Percentiles rank a stretch among this genome's conserved stretches.
phyloP scores from a whole-genome alignment of 2,329 filamentous ascomycete species.

The Penicillium hesseltinei region DNA sequence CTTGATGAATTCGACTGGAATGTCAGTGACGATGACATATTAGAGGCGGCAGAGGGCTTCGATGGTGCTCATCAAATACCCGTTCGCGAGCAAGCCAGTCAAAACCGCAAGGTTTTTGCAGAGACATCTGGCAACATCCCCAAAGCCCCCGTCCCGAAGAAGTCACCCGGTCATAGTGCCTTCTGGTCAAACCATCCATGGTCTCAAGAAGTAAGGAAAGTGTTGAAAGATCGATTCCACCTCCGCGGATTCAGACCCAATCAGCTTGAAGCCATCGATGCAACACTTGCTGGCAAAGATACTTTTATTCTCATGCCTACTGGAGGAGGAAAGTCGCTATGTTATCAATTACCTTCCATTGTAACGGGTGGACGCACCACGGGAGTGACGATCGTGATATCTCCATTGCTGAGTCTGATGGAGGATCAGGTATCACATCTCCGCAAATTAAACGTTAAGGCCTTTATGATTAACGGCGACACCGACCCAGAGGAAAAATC shows the following conservation, averaged over 20 bases:
- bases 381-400: slow-evolving; percentile 92
- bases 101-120: slow-evolving; percentile 38
- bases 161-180: slow-evolving; percentile 32
- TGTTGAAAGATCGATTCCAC: slow-evolving; percentile 78
- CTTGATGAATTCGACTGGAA: slow-evolving; percentile 45
- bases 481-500: slow-evolving; percentile 61
- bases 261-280: slow-evolving; percentile 93
- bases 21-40: slow-evolving; percentile 46
- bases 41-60: slow-evolving; percentile 43
- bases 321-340: slow-evolving; percentile 92
- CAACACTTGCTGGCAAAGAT: slow-evolving; percentile 81
- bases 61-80: slow-evolving; percentile 28
- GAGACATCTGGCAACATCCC: slow-evolving; percentile 43
- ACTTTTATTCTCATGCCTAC: slow-evolving; percentile 97
- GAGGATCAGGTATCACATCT: slow-evolving; percentile 92
- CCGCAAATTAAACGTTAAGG: slow-evolving; percentile 70
- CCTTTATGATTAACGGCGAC: slow-evolving; percentile 78
- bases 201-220: slow-evolving; percentile 79
- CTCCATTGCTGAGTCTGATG: slow-evolving; percentile 92
- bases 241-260: slow-evolving; percentile 85
- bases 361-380: slow-evolving; percentile 73
- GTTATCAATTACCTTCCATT: slow-evolving; percentile 90
- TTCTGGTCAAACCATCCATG: slow-evolving; percentile 66
- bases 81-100: slow-evolving; percentile 11
- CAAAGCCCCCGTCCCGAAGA: slow-evolving; percentile 31